Base-by-base conservation (phyloP, 2,329 filamentous ascomycete genomes). In the Pezicula radicicola region DNA sequence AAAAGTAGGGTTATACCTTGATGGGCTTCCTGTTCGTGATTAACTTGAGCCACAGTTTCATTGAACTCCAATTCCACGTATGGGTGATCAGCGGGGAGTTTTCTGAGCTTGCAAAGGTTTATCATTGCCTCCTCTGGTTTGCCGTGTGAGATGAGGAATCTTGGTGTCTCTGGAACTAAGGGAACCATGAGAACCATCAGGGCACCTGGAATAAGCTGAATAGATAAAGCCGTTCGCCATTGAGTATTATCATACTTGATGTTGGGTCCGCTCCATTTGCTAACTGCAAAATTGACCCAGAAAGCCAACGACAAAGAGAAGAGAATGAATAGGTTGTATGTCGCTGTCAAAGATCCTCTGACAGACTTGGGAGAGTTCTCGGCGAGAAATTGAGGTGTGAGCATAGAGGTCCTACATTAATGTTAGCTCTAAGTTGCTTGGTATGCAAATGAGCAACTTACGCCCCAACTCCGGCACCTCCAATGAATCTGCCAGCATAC, bases 71-170 rank as follows among this genome's bases (percentile, higher is more conserved):
- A 63, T 43, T 74, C 68, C 15, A 83, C 66, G 54, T 81, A 83
- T 1, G 73, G 70, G 46, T 81, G 77, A 7, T 72, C 68, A 25
- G 70, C 54, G 0, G 80, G 78, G 8, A 87, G 72, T 42, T 49
- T 25, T 49, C 39, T 27, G 37, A 88, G 30, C 67, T 72, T 18
- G 76, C 72, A 10, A 88, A 76, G 19, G 80, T 77, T 0, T 55
- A 55, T 5, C 75, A 77, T 2, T 84, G 79, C 40, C 77, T 72
- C 53, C 87, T 83, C 83, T 82, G 86, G 55, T 82, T 75, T 59
- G 87, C 83, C 59, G 80, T 76, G 58, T 6, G 42, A 25, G 10
- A 45, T 45, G 19, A 45, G 27, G n/a, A 28, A 45, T 45, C 42
- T 15, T 9, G 42, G 42, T 6, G 42, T 45, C 15, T 45, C 42